Percentiles rank a stretch among this genome's conserved stretches.
These are phyloP conservation scores for Dioszegia hungarica DNA, from an alignment of 768 basidiomycete species.

Conservation along the genomic window DNA sequence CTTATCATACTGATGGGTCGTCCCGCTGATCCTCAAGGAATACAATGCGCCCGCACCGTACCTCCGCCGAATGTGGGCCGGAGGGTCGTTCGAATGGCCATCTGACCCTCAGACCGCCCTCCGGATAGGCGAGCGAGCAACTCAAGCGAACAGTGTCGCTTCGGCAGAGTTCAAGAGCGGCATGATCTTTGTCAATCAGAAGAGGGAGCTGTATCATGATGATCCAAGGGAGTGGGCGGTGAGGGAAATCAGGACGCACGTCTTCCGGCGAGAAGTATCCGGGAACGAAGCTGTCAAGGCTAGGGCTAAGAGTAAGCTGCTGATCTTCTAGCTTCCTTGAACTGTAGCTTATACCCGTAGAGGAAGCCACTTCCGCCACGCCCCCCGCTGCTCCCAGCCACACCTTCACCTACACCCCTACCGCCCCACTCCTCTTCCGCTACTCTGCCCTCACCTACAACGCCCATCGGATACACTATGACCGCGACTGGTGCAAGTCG, in stretches of 20 bases:
- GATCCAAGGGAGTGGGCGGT: slow-evolving; percentile 16
- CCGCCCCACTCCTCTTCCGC: slow-evolving; percentile 69
- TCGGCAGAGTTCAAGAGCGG: slow-evolving; percentile 31
- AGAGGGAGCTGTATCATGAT: slow-evolving; percentile 11
- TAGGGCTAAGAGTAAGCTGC: background rate
- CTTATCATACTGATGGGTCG: background rate
- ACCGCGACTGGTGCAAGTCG: slow-evolving; percentile 64
- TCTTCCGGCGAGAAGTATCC: slow-evolving; percentile 26
- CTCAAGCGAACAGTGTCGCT: slow-evolving; percentile 20
- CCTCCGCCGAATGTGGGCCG: slow-evolving; percentile 42
- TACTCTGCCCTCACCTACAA: slow-evolving; percentile 85
- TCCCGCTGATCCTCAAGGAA: no score
- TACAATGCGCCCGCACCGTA: slow-evolving; percentile 40
- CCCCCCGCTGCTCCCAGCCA: background rate
- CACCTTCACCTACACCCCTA: slow-evolving; percentile 64
- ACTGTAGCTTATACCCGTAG: no score
- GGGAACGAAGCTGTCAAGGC: slow-evolving; percentile 2
- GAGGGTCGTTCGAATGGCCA: slow-evolving; percentile 24
- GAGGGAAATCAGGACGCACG: slow-evolving; percentile 40
- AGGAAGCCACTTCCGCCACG: background rate
- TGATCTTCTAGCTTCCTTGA: no score
- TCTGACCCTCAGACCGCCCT: background rate
- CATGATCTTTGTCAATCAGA: slow-evolving; percentile 43
- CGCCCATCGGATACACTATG: slow-evolving; percentile 76
- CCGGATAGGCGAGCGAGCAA: slow-evolving; percentile 4